Percentiles rank a stretch among this genome's conserved stretches.
phyloP scores from a whole-genome alignment of 177 flowering plant genomes.

The Vitis hybrid region DNA sequence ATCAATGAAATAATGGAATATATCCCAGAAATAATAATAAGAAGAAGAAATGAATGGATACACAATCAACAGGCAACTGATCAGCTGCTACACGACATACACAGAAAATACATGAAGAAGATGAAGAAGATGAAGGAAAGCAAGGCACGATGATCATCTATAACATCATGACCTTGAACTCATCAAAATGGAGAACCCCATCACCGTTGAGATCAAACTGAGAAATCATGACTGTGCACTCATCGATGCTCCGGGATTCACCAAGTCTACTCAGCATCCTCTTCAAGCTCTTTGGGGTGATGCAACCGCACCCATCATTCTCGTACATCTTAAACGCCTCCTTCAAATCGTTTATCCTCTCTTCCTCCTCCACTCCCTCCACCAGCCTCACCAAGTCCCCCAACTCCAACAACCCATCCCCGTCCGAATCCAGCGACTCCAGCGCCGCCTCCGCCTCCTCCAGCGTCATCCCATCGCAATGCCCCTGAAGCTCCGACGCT shows the following conservation, averaged over 20 bases:
- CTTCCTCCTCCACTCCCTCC: constrained; percentile 48
- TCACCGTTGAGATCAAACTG: constrained; percentile 62
- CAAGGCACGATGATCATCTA: constrained; percentile 2
- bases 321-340: constrained; percentile 71
- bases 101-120: too few species aligned
- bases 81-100: too few species aligned
- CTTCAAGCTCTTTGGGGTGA: constrained; percentile 66
- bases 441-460: constrained; percentile 46
- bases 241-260: constrained; percentile 29
- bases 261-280: constrained; percentile 61
- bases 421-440: constrained; percentile 42
- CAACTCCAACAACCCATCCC: constrained; percentile 58
- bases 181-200: constrained; percentile 66
- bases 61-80: too few species aligned
- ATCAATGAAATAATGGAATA: too few species aligned
- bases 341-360: constrained; percentile 42
- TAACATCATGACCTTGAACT: constrained; percentile 61
- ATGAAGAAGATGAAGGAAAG: not conserved
- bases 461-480: constrained; percentile 36
- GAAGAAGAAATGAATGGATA: too few species aligned
- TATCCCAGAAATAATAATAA: too few species aligned
- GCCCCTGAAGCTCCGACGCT: constrained; percentile 38
- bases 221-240: constrained; percentile 54
- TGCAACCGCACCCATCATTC: constrained; percentile 48
- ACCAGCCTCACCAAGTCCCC: constrained; percentile 53